Conservation (phyloP, 495 filamentous ascomycete genomes). For the Penicillium odoratum region DNA sequence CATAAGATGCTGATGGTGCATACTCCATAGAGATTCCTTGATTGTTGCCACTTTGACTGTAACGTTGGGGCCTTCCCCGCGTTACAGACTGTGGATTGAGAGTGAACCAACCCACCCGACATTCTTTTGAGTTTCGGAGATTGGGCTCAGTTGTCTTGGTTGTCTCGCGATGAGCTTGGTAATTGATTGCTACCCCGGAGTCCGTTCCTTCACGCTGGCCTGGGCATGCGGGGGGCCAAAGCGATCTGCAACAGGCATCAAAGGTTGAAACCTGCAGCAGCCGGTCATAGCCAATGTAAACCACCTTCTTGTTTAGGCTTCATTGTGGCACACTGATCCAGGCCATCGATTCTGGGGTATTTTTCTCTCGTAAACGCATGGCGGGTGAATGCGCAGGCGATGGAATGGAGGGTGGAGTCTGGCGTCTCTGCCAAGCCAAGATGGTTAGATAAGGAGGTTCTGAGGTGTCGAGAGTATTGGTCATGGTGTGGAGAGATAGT, state of each 20-base stretch:
- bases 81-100: conserved; percentile 7
- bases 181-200: conserved; percentile 14
- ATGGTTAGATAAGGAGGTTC: conserved; percentile 25
- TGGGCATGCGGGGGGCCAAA: neutral
- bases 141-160: neutral
- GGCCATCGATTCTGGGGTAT: conserved; percentile 26
- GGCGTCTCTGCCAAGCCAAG: conserved; percentile 19
- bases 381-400: conserved; percentile 6
- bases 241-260: neutral
- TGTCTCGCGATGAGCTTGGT: conserved; percentile 8
- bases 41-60: conserved; percentile 8
- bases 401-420: conserved; percentile 25
- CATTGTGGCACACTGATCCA: neutral
- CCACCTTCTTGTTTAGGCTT: conserved; percentile 3
- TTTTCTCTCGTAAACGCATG: conserved; percentile 30
- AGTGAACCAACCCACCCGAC: conserved; percentile 3
- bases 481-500: conserved; percentile 13
- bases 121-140: conserved; percentile 9
- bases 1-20: neutral
- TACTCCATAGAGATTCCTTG: neutral
- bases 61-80: conserved; percentile 30
- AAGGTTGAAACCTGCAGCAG: neutral
- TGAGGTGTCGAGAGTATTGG: conserved; percentile 24
- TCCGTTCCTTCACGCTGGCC: conserved; percentile 6
- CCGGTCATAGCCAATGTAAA: neutral